Evolutionary conservation across 441 rosid genomes (phyloP), one percentile per base, ranked within the genome.

Genomic region (Euphorbia celastroides): DNA sequence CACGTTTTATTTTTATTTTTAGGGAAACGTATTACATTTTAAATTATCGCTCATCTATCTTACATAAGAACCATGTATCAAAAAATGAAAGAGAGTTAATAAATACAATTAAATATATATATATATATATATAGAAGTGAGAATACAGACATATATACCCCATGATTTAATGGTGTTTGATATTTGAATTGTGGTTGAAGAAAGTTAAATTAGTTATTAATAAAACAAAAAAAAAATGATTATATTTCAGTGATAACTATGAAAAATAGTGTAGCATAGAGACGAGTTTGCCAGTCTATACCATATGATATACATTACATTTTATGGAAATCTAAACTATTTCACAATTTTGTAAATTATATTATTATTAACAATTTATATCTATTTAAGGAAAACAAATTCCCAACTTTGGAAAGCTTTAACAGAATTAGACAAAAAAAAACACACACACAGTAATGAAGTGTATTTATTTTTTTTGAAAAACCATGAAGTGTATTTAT

Each of bases 171-270:
- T 27, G 60, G 14, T 57, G 60, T 57, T 28, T 16, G 60, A 27
- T 57, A 16, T 57, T 57, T 27, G n/a, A 56, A 27, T 56, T 56
- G 60, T 56, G 16, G 14, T 56, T 56, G 32, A 57, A 57, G 60
- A 13, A 28, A 57, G 36, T 56, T 28, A 1, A 25, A 54, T 20
- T 10, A 25, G 12, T 55, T 22, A 25, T 22, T 11, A 54, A 8
- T 54, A 54, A 2, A 55, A 20, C 10, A 55, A 12, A 55, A 16
- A 48, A 48, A 48, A 48, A 7, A 48, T 48, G 54, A 23, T 55
- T 55, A 25, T 30, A 55, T 55, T 55, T 55, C 7, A 26, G 28
- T 55, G 31, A 55, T 55, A 23, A 55, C 26, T 7, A 55, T 25
- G 23, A 55, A 8, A 11, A 25, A 23, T 11, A 11, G 13, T 55